These are phyloP conservation scores for Terfezia boudieri DNA, from an alignment of 495 filamentous ascomycete species.

Conservation along the genomic window DNA sequence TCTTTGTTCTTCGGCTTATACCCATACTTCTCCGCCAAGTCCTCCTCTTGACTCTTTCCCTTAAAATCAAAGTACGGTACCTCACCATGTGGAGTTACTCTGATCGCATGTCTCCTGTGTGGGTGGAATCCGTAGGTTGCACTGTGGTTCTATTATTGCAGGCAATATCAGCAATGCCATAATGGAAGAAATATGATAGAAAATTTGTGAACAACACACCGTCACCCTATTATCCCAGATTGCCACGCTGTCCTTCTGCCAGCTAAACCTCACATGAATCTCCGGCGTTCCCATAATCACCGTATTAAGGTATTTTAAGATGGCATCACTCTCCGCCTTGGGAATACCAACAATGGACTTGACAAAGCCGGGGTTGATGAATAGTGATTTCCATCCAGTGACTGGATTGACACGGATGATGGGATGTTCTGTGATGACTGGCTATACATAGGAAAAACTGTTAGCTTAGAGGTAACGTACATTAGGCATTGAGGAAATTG, in stretches of 20 bases:
- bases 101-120: conserved; percentile 38
- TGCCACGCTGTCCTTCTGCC: conserved; percentile 46
- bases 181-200: no score
- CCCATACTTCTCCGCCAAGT: conserved; percentile 27
- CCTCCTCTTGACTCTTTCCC: conserved; percentile 38
- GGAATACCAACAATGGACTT: conserved; percentile 53
- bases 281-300: conserved; percentile 39
- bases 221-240: conserved; percentile 55
- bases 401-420: conserved; percentile 49
- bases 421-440: conserved; percentile 32
- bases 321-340: conserved; percentile 43
- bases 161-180: no score
- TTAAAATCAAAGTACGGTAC: conserved; percentile 29
- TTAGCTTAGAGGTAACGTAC: no score
- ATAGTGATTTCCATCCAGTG: conserved; percentile 59
- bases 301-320: conserved; percentile 42
- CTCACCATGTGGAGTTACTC: conserved; percentile 38
- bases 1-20: conserved; percentile 36
- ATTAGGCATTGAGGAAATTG: conserved; percentile 28
- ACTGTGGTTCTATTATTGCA: conserved; percentile 29
- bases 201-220: conserved; percentile 20
- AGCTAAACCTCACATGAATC: conserved; percentile 46
- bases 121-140: conserved; percentile 40
- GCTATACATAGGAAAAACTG: not conserved
- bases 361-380: conserved; percentile 61